Percentiles rank a stretch among this genome's conserved stretches.
phyloP scores from a whole-genome alignment of 2,329 filamentous ascomycete genomes.

The Penicillium decumbens region DNA sequence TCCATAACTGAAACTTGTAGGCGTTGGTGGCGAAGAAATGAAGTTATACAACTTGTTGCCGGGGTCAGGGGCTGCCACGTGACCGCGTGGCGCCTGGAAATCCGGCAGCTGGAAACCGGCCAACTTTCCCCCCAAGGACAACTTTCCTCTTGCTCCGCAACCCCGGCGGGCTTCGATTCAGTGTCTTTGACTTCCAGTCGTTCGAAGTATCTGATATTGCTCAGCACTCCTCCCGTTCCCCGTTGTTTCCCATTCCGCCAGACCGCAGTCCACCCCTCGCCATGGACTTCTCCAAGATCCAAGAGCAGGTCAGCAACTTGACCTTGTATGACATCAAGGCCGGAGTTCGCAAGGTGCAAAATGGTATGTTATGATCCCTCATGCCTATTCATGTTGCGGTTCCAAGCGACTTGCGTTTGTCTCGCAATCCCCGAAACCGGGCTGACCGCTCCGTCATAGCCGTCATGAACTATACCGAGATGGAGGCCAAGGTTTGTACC shows the following conservation, averaged over 20 bases:
- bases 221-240: constrained; percentile 1
- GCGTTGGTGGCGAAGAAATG: background rate
- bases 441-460: constrained; percentile 50
- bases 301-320: constrained; percentile 84
- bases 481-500: constrained; percentile 63
- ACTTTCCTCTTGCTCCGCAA: constrained; percentile 15
- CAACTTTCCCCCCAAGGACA: constrained; percentile 13
- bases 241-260: constrained; percentile 8
- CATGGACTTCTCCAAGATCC: constrained; percentile 84
- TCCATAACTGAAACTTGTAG: background rate
- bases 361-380: constrained; percentile 62
- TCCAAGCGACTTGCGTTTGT: constrained; percentile 2
- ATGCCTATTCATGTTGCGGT: background rate
- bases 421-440: constrained; percentile 7
- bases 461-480: constrained; percentile 97
- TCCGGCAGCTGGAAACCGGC: constrained; percentile 26
- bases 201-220: constrained; percentile 2
- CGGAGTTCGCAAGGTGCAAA: constrained; percentile 89
- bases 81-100: constrained; percentile 25
- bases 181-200: constrained; percentile 11
- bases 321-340: constrained; percentile 94
- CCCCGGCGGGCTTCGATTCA: constrained; percentile 13
- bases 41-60: constrained; percentile 10
- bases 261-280: constrained; percentile 24
- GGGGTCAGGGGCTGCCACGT: constrained; percentile 32